Evolutionary conservation across 2,329 filamentous ascomycete genomes (phyloP), one percentile per base, ranked within the genome.

Genomic region (Aspergillus novoparasiticus): DNA sequence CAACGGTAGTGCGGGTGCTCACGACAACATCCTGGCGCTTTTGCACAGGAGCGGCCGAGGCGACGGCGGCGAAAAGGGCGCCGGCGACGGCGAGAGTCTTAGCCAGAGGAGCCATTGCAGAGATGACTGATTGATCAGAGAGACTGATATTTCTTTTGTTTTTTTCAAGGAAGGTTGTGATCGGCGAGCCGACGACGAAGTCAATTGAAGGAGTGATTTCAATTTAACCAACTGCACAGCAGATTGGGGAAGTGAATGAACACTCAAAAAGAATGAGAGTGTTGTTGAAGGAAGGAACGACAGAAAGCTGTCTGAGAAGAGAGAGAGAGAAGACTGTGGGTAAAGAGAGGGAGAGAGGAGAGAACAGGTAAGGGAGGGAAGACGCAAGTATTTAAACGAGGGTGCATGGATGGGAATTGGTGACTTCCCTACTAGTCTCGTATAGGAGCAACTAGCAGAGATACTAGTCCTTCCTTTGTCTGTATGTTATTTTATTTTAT

Each of bases 1-100:
- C 81, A 58, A 80, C 74, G 26, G 81, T 78, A 43, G 77, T 80
- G 55, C 83, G 78, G 32, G 83, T 86, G 76, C 79, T 84, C 59
- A 83, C 81, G 43, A 84, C 72, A 30, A 59, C 61, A 16, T 63
- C 55, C 57, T 80, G 80, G 59, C 77, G 77, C 72, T 79, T 79
- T 51, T 76, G 64, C 23, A 76, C 56, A 28, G 76, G 76, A 57
- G 70, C 72, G 48, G 76, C 72, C 30, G 72, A 68, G 64, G 69
- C 67, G 53, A 74, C 58, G 56, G 73, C 63, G 39, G 76, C 74
- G 61, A 77, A 74, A 68, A 77, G 68, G 61, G 76, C 71, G 68
- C 75, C 72, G 59, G 72, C 72, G 23, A 79, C 69, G 65, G 75
- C 72, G 57, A 79, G 69, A 64, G 75, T 68, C 72, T 79, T 79